Evolutionary conservation across 2,329 filamentous ascomycete species (phyloP), one percentile per base, ranked within the genome.

Genomic region (Fusarium robinianum): DNA sequence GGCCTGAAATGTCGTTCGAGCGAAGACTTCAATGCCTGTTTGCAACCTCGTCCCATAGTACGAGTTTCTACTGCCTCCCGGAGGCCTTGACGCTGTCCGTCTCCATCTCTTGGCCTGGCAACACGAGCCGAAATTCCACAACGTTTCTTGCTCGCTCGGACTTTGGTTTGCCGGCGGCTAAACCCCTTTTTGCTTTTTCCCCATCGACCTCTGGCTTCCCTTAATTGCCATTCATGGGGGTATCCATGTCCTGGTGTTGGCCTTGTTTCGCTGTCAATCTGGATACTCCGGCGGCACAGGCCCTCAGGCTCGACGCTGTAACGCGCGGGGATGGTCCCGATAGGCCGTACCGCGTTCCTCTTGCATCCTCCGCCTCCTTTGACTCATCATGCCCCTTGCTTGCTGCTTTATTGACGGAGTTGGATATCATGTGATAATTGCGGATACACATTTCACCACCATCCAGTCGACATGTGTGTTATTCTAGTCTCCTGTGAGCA

Each of bases 281-380:
- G 23, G 39, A 54, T 42, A 36, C 23, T 46, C 16, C 26, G 19
- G 31, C 25, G 39, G 51, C 45, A 46, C 44, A 50, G 46, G 37
- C 37, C 49, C n/a, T n/a, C n/a, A n/a, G n/a, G n/a, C n/a, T n/a
- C n/a, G n/a, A 53, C 29, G 23, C 31, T 10, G 15, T 14, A 31
- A 37, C 26, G 14, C 27, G 23, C 53, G 58, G 58, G 55, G 50
- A 46, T 50, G 38, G 29, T 55, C 49, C 58, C 58, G 45, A 61
- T 61, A 56, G 55, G 58, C 32, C 25, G 33, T 45, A 9, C 25
- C 23, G 16, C 11, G 25, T 21, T 17, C n/a, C 34, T 19, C 19
- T 41, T 25, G 38, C 31, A 31, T n/a, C n/a, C n/a, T n/a, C n/a
- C n/a, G 24, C 24, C 30, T 26, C 22, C 27, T 15, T 40, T 26